phyloP scores from a whole-genome alignment of 2,329 filamentous ascomycete species.

The Mycosphaerelloides madeirae region DNA sequence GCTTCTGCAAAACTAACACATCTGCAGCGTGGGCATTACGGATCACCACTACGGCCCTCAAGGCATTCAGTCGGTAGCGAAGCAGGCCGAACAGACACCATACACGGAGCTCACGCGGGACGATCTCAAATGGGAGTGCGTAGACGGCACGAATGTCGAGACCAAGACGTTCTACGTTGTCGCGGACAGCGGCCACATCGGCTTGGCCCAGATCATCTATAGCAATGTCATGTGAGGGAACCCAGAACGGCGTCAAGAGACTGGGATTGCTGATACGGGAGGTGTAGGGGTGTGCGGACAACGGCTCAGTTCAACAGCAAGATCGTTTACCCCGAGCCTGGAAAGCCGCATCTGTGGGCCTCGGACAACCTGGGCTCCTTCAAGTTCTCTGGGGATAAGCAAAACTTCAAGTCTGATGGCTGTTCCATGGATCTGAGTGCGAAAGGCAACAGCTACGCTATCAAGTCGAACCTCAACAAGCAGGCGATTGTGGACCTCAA shows the following conservation, averaged over 20 bases:
- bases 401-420: conserved; percentile 79
- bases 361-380: conserved; percentile 73
- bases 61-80: conserved; percentile 79
- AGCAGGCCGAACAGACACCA: conserved; percentile 70
- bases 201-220: conserved; percentile 88
- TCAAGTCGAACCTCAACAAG: conserved; percentile 85
- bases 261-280: conserved; percentile 10
- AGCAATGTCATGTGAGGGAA: conserved; percentile 80
- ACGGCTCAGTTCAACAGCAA: conserved; percentile 94
- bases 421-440: conserved; percentile 80
- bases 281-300: conserved; percentile 71
- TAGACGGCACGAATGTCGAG: conserved; percentile 86
- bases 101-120: conserved; percentile 75
- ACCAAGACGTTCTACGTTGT: conserved; percentile 92
- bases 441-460: conserved; percentile 74
- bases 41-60: conserved; percentile 90
- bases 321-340: conserved; percentile 69
- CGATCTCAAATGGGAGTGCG: conserved; percentile 74
- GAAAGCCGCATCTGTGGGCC: conserved; percentile 75
- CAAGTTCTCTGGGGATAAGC: conserved; percentile 78
- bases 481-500: conserved; percentile 80
- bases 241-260: neutral
- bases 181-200: conserved; percentile 70
- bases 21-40: conserved; percentile 66
- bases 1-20: conserved; percentile 20